Evolutionary conservation across 495 filamentous ascomycete genomes (phyloP).

Genomic region (Pseudotulostoma volvatum): DNA sequence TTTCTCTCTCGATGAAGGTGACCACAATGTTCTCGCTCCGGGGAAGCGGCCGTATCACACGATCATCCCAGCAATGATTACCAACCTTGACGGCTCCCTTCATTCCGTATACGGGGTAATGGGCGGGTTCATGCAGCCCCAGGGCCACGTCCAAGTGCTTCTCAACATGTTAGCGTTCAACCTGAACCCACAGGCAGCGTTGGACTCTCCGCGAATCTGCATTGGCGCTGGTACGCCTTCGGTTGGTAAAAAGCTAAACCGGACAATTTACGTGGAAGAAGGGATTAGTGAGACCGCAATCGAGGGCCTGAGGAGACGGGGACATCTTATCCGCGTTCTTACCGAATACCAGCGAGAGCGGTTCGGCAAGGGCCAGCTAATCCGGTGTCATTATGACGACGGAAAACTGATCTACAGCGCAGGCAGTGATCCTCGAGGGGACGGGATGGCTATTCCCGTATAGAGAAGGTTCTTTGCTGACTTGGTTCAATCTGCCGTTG

Average conservation of each 20-base stretch:
- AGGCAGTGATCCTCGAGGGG: conserved; percentile 77
- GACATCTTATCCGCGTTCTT: conserved; percentile 58
- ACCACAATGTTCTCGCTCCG: conserved; percentile 67
- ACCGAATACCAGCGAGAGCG: conserved; percentile 46
- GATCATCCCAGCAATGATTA: conserved; percentile 87
- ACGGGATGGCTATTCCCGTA: conserved; percentile 62
- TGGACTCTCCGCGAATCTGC: conserved; percentile 81
- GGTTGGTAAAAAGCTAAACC: conserved; percentile 31
- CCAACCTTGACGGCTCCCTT: conserved; percentile 55
- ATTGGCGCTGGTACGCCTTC: conserved; percentile 54
- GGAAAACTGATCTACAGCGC: conserved; percentile 58
- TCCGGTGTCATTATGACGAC: conserved; percentile 58
- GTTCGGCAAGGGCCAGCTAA: conserved; percentile 88
- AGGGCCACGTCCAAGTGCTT: conserved; percentile 90
- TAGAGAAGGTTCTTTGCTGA: no score
- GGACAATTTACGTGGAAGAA: conserved; percentile 66
- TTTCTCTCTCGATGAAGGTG: conserved; percentile 48
- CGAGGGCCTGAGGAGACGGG: conserved; percentile 46
- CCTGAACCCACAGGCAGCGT: conserved; percentile 71
- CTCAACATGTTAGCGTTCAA: conserved; percentile 78
- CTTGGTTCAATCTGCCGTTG: no score
- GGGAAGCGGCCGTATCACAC: conserved; percentile 93
- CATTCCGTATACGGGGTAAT: conserved; percentile 87
- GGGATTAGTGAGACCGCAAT: conserved; percentile 55
- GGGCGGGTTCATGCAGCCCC: conserved; percentile 98